Evolutionary conservation across 805 yeast species (phyloP).

Genomic region (Barnettozyma siamensis): DNA sequence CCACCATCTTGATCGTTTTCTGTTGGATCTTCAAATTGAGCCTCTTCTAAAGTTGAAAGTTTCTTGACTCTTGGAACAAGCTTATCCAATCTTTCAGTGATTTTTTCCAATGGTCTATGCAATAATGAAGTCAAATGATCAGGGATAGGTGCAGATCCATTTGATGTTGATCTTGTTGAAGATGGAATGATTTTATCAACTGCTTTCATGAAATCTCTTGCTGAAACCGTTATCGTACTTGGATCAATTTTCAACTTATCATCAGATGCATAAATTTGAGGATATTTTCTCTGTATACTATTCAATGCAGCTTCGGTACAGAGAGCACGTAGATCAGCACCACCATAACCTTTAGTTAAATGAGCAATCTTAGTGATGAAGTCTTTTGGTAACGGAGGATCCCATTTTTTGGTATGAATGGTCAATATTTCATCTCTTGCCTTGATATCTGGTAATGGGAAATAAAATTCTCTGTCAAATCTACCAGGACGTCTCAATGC

Average conservation of each 20-base stretch:
- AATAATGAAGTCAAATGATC: conserved; percentile 62
- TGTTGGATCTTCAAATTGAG: conserved; percentile 54
- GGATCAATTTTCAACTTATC: conserved; percentile 75
- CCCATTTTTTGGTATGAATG: conserved; percentile 90
- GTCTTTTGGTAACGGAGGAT: conserved; percentile 53
- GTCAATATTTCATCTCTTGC: conserved; percentile 74
- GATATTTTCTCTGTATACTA: conserved; percentile 86
- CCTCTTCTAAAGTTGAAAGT: conserved; percentile 59
- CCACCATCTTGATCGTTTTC: conserved; percentile 57
- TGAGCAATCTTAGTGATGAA: conserved; percentile 66
- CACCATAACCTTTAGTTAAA: conserved; percentile 93
- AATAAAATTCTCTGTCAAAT: conserved; percentile 94
- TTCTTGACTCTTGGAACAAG: conserved; percentile 58
- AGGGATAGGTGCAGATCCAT: conserved; percentile 75
- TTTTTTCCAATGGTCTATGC: conserved; percentile 39
- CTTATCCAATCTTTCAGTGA: conserved; percentile 43
- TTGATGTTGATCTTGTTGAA: conserved; percentile 77
- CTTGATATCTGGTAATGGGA: conserved; percentile 80
- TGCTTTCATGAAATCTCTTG: conserved; percentile 83
- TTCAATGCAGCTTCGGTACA: conserved; percentile 94
- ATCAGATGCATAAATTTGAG: conserved; percentile 78
- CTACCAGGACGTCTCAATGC: conserved; percentile 96
- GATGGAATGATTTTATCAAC: conserved; percentile 87
- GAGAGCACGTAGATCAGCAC: conserved; percentile 91
- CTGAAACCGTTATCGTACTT: conserved; percentile 59